Percentiles rank a stretch among this genome's conserved stretches.
Evolutionary conservation across 225 moss, liverwort and hornwort species (phyloP).

Genomic region (Physcomitrium patens): DNA sequence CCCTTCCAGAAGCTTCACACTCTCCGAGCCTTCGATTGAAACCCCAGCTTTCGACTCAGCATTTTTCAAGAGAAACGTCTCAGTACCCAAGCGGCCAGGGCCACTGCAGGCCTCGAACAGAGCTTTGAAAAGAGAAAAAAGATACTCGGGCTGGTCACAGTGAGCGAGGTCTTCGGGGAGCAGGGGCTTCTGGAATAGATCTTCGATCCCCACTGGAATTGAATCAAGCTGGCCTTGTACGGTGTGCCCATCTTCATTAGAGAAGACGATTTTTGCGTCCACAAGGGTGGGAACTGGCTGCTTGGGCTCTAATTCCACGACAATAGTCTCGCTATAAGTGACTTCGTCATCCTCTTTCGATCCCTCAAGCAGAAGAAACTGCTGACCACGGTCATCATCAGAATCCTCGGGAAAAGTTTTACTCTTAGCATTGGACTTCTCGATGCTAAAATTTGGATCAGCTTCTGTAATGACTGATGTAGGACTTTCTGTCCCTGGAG

Average conservation of each 20-base stretch:
- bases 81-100: conserved; percentile 77
- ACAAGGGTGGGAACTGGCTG: conserved; percentile 96
- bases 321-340: conserved; percentile 55
- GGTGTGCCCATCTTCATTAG: conserved; percentile 76
- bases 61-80: conserved; percentile 71
- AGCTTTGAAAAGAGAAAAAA: conserved; percentile 74
- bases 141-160: conserved; percentile 57
- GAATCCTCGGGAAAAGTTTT: conserved; percentile 52
- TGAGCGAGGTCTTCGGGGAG: conserved; percentile 52
- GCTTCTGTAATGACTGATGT: conserved; percentile 42
- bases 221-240: conserved; percentile 87
- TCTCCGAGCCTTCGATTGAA: conserved; percentile 81
- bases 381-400: conserved; percentile 44
- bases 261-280: conserved; percentile 83
- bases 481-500: conserved; percentile 47
- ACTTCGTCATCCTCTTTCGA: conserved; percentile 34
- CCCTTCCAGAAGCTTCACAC: conserved; percentile 94
- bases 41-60: conserved; percentile 61
- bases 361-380: conserved; percentile 38
- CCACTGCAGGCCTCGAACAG: conserved; percentile 92
- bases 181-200: conserved; percentile 79
- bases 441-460: conserved; percentile 21
- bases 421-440: conserved; percentile 46
- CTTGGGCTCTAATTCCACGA: conserved; percentile 87
- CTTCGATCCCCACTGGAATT: conserved; percentile 89